Base-by-base conservation (phyloP, 768 basidiomycete genomes). In the Mycena epipterygia region DNA sequence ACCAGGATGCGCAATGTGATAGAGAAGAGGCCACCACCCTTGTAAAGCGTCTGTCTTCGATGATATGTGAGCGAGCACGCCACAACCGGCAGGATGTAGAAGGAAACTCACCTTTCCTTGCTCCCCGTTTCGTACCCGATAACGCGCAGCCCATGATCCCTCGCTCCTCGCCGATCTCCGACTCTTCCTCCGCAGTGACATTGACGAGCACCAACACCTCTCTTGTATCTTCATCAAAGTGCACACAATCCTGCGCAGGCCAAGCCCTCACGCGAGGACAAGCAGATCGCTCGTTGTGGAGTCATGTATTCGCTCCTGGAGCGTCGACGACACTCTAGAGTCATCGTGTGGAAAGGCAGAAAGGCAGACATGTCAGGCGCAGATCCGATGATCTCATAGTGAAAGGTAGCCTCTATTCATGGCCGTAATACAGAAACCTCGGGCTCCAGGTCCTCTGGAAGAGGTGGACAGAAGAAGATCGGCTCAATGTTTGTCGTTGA, bases 1-100 rank as follows among this genome's bases (percentile, higher is more conserved):
- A 97, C 93, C 17, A 99, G 84, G 73, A 99, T 99, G 23, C 95
- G 91, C 29, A 95, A 96, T 0, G 98, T 99, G 33, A 98, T 92
- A 8, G 95, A 95, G 56, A 99, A 87, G 1, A 99, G 84, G 6
- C 97, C 97, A 5, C 97, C 97, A 67, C 88, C 87, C 69, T 92
- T 92, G 83, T 98, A 98, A 61, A 98, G 80, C 44, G 89, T 89
- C 81, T 95, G 93, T 75, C 96, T 95, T 81, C n/a, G n/a, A n/a
- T n/a, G n/a, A n/a, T 56, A 41, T 19, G 30, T 21, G 37, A 56
- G 44, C 58, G 37, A 32, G 37, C 64, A 41, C 14, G 58, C 25
- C 49, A 37, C 37, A 41, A 49, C 21, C 7, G 35, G 14, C 7
- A 37, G 7, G 35, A 37, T 14, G 8, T 14, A 37, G 35, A 37